phyloP scores from a whole-genome alignment of 495 filamentous ascomycete species.

The Talaromyces adpressus region DNA sequence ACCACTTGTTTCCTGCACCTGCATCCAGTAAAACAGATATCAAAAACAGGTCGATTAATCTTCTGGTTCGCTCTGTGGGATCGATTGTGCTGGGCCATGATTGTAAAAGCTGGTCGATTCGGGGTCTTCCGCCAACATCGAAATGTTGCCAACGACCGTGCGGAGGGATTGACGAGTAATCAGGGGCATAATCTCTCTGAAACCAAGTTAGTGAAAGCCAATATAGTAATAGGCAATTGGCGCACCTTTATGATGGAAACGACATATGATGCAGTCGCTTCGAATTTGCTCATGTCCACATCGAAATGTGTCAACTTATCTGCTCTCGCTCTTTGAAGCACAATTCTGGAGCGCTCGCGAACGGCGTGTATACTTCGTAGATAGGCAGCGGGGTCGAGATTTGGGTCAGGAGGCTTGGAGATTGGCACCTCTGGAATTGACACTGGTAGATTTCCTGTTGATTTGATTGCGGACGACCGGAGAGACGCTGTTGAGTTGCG shows the following conservation, averaged over 20 bases:
- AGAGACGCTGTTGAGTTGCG: slow-evolving; percentile 48
- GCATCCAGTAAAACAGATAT: slow-evolving; percentile 65
- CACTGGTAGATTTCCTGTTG: slow-evolving; percentile 31
- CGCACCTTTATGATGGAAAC: slow-evolving; percentile 88
- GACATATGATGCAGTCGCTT: slow-evolving; percentile 84
- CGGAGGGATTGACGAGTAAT: slow-evolving; percentile 73
- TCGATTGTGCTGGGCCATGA: slow-evolving; percentile 58
- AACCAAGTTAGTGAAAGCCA: not conserved
- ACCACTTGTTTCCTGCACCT: slow-evolving; percentile 60
- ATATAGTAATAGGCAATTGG: not conserved
- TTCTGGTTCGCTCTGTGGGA: slow-evolving; percentile 53
- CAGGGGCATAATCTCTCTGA: slow-evolving; percentile 82
- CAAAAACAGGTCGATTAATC: slow-evolving; percentile 60
- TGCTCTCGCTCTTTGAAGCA: slow-evolving; percentile 68
- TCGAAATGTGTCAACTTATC: slow-evolving; percentile 85
- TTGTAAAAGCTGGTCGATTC: slow-evolving; percentile 58
- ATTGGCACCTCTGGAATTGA: slow-evolving; percentile 61
- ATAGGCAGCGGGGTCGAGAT: slow-evolving; percentile 85
- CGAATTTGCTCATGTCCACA: slow-evolving; percentile 83
- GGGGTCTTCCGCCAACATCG: slow-evolving; percentile 58
- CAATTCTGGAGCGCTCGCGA: slow-evolving; percentile 64
- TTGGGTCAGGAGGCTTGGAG: slow-evolving; percentile 81
- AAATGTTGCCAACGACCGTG: slow-evolving; percentile 71
- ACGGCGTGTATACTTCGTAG: slow-evolving; percentile 86
- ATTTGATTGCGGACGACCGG: slow-evolving; percentile 45